Evolutionary conservation across 1,284 basidiomycete genomes (phyloP), one percentile per base, ranked within the genome.

Genomic region (Schizopora paradoxa): DNA sequence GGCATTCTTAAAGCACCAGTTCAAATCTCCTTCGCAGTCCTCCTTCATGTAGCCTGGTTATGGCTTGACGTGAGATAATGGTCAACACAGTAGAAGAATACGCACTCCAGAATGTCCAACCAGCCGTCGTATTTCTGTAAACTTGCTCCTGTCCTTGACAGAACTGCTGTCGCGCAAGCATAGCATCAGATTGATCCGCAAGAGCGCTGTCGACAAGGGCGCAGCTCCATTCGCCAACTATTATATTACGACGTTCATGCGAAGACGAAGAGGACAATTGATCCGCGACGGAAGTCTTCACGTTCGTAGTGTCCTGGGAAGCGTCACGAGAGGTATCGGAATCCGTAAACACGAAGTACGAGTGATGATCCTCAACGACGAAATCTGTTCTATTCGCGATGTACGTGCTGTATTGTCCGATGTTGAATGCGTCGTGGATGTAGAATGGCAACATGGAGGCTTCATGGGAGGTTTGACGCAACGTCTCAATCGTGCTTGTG

Each of bases 71-170:
- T 19, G 38, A 34, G 55, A 22, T 22, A 19, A 10, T 31, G n/a
- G 28, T 26, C 33, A 23, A 10, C 2, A 39, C 27, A 18, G 5
- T 36, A 38, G n/a, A 35, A 4, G 25, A 8, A 26, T 6, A 63
- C 78, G 58, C 62, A 79, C 81, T 74, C 86, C 87, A 89, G 62
- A 88, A 90, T 19, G 67, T 66, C 76, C 79, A 87, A 0, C 87
- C 85, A 0, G 81, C 74, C 3, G 80, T 74, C 11, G 64, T 64
- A 41, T 75, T 75, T 3, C 71, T 56, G 59, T 86, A 91, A 1
- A 75, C 70, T 21, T 76, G 68, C 65, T 77, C 68, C 54, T 89
- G 85, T 2, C 69, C 72, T 6, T 67, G 65, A 58, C 86, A 86
- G 57, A 86, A 88, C 3, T 72, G 62, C 40, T 62, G 66, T 35